Conservation (phyloP, 192 early-diverging fungal species). For the Oehlia diaphana region DNA sequence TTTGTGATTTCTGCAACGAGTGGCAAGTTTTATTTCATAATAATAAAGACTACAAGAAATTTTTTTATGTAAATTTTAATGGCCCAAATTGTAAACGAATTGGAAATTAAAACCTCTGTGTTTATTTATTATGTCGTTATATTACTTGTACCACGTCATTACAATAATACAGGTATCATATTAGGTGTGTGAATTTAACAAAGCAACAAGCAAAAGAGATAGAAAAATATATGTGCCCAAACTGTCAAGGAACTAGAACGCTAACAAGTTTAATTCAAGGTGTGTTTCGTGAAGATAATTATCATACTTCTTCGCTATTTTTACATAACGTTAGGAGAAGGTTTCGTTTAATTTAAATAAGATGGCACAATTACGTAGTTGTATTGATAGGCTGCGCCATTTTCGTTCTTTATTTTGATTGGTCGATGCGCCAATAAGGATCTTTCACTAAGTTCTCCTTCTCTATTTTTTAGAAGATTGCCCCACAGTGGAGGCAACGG, state of each 20-base stretch:
- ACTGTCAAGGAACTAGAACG: constrained; percentile 6
- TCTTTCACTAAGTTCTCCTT: neutral
- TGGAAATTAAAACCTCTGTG: neutral
- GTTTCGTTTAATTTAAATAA: neutral
- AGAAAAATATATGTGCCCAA: constrained; percentile 10
- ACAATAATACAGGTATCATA: constrained; percentile 6
- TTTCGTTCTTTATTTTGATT: neutral
- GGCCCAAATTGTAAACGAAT: neutral
- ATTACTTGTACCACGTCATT: neutral
- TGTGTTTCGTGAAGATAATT: neutral
- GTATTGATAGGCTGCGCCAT: neutral
- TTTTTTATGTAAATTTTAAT: neutral
- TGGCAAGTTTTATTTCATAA: constrained; percentile 15
- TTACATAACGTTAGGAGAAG: neutral
- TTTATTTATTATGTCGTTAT: neutral
- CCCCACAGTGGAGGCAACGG: constrained; percentile 22
- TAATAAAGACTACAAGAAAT: neutral
- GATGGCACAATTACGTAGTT: neutral
- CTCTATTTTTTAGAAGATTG: constrained; percentile 4
- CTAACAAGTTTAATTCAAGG: constrained; percentile 15
- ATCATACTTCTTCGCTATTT: neutral
- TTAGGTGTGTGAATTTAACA: constrained; percentile 7
- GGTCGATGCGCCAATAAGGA: neutral
- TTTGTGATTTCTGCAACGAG: constrained; percentile 13
- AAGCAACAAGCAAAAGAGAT: neutral